Evolutionary conservation across 2,329 filamentous ascomycete genomes (phyloP), one percentile per base, ranked within the genome.

Genomic region (Colletotrichum sp.): DNA sequence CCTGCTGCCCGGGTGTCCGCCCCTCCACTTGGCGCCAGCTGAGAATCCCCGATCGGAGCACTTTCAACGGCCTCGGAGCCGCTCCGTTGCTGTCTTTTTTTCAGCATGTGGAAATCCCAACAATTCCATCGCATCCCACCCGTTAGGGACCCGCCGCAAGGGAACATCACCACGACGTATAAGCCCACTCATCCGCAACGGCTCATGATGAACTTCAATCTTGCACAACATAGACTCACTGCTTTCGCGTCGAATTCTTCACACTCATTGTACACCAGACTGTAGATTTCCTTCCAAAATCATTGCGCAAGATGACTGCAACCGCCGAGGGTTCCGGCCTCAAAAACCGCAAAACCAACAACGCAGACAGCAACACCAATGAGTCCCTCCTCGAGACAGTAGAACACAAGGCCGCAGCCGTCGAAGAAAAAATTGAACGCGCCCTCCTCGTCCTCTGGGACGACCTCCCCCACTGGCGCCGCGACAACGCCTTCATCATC

Each of bases 391-490:
- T 68, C 26, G 81, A 82, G 48, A 77, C 82, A 55, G 80, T 82
- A 57, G 81, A 81, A 59, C 61, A 82, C 10, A 79, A 52, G 6
- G 70, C 57, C 32, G 14, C 21, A 3, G 39, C 2, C 34, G 24
- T 85, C 71, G 89, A 90, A 76, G 77, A 81, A 8, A 86, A 83
- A 68, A 79, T 88, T 48, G 84, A 86, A 28, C 77, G 81, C 4
- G 82, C 86, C 2, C 82, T 89, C 6, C 86, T 90, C 39, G 78
- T 90, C n/a, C 83, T 87, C 72, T 92, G 90, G 90, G 88, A 92
- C 78, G 90, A 92, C 71, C 87, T 92, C 12, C 89, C 90, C 14
- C 77, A 83, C 70, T 92, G 91, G 91, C 90, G 90, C 60, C 90
- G 89, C 78, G 91, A 92, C 84, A 92, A 92, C 80, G 84, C 84